phyloP scores from a whole-genome alignment of 306 rosid genomes.

The Betula pendula region DNA sequence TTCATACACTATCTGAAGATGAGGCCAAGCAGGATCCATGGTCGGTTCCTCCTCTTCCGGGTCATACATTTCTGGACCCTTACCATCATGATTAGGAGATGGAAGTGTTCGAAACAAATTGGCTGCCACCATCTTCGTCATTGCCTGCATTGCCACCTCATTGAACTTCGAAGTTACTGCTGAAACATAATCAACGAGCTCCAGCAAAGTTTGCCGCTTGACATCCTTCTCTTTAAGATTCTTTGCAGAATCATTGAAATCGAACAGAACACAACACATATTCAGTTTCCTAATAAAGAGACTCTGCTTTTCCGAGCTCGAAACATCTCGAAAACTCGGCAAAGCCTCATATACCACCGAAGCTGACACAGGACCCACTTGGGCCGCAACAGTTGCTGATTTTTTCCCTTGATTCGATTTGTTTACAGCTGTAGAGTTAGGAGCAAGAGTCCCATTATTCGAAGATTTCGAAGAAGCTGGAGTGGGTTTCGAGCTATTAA shows the following conservation, averaged over 20 bases:
- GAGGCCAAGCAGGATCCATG: constrained; percentile 70
- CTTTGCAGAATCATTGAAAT: constrained; percentile 50
- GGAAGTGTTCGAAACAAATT: constrained; percentile 58
- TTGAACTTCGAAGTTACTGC: constrained; percentile 48
- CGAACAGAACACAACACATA: constrained; percentile 56
- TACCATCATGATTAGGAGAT: constrained; percentile 42
- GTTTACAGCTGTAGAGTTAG: constrained; percentile 7
- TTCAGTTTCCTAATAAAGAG: constrained; percentile 51
- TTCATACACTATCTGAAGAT: constrained; percentile 60
- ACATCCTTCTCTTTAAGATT: constrained; percentile 54
- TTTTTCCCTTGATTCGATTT: constrained; percentile 42
- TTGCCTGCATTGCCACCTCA: constrained; percentile 54
- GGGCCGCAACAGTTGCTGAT: constrained; percentile 26
- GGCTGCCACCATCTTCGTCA: constrained; percentile 50
- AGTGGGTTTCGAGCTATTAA: constrained; percentile 39
- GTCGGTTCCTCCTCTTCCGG: constrained; percentile 59
- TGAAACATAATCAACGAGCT: constrained; percentile 57
- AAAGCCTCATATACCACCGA: constrained; percentile 49
- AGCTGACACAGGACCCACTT: constrained; percentile 29
- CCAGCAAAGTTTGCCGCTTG: constrained; percentile 55
- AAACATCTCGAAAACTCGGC: constrained; percentile 58
- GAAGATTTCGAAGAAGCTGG: constrained; percentile 40
- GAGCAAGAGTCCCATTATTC: constrained; percentile 41
- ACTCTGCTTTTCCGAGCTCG: constrained; percentile 48
- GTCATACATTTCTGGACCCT: constrained; percentile 42